Evolutionary conservation across 768 basidiomycete species (phyloP).

Genomic region (Tylopilus cervinicoccineus): DNA sequence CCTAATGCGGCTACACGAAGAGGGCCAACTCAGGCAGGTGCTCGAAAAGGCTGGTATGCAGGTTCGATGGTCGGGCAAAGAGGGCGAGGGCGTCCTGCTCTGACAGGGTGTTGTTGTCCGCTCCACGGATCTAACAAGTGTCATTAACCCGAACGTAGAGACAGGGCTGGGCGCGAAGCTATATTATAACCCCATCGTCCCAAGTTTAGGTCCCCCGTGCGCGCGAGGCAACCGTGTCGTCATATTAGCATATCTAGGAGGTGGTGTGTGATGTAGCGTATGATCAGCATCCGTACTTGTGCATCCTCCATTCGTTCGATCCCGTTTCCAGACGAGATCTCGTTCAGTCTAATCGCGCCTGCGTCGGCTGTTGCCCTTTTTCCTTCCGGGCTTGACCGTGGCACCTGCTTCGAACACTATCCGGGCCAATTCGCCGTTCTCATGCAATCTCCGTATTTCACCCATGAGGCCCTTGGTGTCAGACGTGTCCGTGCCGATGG

Average conservation of each 20-base stretch:
- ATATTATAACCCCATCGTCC: constrained; percentile 4
- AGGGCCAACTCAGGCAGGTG: constrained; percentile 39
- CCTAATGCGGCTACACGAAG: constrained; percentile 44
- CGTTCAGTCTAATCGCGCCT: constrained; percentile 1
- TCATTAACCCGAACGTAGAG: constrained; percentile 1
- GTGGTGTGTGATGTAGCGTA: constrained; percentile 3
- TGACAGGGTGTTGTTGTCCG: no score
- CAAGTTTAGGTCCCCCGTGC: not conserved
- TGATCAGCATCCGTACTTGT: not conserved
- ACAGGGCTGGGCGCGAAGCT: not conserved
- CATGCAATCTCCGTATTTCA: constrained; percentile 48
- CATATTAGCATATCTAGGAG: constrained; percentile 9
- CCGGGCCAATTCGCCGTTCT: constrained; percentile 48
- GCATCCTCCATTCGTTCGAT: not conserved
- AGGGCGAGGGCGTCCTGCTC: not conserved
- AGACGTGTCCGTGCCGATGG: constrained; percentile 37
- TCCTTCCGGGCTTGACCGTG: constrained; percentile 49
- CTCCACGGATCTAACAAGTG: not conserved
- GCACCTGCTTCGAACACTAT: constrained; percentile 56
- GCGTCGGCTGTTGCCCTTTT: constrained; percentile 37
- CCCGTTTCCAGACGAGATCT: constrained; percentile 8
- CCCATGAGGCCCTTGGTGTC: constrained; percentile 31
- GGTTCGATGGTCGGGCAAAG: constrained; percentile 23
- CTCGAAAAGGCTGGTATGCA: constrained; percentile 46
- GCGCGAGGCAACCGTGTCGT: constrained; percentile 1